Percentiles rank a stretch among this genome's conserved stretches.
Conservation (phyloP, 2,329 filamentous ascomycete genomes). For the Penicillium sp. region DNA sequence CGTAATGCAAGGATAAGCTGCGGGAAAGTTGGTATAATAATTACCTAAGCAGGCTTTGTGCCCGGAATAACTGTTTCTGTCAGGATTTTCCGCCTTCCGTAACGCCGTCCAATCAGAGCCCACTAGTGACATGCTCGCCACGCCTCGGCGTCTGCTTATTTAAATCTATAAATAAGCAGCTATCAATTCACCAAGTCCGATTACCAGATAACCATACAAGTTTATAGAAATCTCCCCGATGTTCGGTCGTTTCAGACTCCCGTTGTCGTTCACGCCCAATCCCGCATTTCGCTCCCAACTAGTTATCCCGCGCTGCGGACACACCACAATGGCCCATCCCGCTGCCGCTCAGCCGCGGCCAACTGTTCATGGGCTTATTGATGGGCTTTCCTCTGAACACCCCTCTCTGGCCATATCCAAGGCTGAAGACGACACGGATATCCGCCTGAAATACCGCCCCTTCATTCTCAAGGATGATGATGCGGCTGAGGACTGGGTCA, state of each 20-base stretch:
- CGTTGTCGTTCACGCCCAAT: conserved; percentile 5
- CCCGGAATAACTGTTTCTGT: neutral
- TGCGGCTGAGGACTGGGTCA: conserved; percentile 50
- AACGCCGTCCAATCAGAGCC: conserved; percentile 7
- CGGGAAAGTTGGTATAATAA: no score
- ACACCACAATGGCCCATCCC: conserved; percentile 8
- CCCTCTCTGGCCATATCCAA: conserved; percentile 42
- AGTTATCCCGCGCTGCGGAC: conserved; percentile 4
- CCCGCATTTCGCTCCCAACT: neutral
- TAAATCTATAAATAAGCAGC: conserved; percentile 2
- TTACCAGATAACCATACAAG: no score
- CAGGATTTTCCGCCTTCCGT: neutral
- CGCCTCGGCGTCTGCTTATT: neutral
- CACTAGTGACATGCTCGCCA: conserved; percentile 7
- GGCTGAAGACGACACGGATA: conserved; percentile 44
- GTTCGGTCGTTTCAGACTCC: conserved; percentile 3
- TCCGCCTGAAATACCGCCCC: conserved; percentile 51
- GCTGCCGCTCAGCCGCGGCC: conserved; percentile 7
- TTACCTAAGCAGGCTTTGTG: neutral
- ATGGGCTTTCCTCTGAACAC: neutral
- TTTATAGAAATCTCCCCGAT: neutral
- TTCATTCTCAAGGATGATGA: conserved; percentile 47
- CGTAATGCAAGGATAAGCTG: no score
- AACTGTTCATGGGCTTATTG: conserved; percentile 5
- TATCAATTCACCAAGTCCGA: conserved; percentile 1